Conservation (phyloP, 1,284 basidiomycete species). For the Sanghuangporus baumii region DNA sequence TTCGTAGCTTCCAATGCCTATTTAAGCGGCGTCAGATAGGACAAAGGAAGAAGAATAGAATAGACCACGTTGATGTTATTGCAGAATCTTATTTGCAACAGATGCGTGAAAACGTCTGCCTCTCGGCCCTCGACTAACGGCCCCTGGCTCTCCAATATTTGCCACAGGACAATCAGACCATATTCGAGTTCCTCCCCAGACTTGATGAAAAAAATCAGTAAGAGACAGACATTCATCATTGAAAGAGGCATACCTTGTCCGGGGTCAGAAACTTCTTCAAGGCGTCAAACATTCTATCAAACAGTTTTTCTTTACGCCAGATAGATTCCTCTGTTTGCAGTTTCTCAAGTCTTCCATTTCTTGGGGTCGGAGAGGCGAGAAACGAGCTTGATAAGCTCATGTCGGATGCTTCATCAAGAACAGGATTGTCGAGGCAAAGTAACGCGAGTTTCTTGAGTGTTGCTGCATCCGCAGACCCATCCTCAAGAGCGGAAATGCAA, state of each 20-base stretch:
- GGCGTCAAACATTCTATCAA: slow-evolving; percentile 59
- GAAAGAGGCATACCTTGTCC: slow-evolving; percentile 40
- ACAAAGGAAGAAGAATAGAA: not conserved
- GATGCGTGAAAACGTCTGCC: slow-evolving; percentile 57
- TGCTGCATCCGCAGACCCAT: slow-evolving; percentile 42
- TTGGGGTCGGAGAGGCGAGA: slow-evolving; percentile 46
- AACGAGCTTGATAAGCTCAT: slow-evolving; percentile 32
- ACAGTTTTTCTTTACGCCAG: slow-evolving; percentile 62
- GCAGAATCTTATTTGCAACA: slow-evolving; percentile 61
- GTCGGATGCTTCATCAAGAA: slow-evolving; percentile 29
- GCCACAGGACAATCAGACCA: slow-evolving; percentile 70
- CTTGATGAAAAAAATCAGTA: slow-evolving; percentile 33
- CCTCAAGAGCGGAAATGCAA: slow-evolving; percentile 47
- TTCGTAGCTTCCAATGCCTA: slow-evolving; percentile 78
- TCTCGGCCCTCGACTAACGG: slow-evolving; percentile 67
- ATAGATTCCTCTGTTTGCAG: slow-evolving; percentile 43
- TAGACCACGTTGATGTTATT: slow-evolving; percentile 54
- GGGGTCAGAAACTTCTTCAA: slow-evolving; percentile 55
- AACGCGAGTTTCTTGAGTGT: slow-evolving; percentile 56
- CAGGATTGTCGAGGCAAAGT: slow-evolving; percentile 55
- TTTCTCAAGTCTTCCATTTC: slow-evolving; percentile 33
- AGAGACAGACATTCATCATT: slow-evolving; percentile 13
- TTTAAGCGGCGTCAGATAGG: slow-evolving; percentile 14
- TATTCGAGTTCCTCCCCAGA: slow-evolving; percentile 60
- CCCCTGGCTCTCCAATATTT: slow-evolving; percentile 65